Evolutionary conservation across 495 filamentous ascomycete species (phyloP), one percentile per base, ranked within the genome.

Genomic region (Xylaria flabelliformis): DNA sequence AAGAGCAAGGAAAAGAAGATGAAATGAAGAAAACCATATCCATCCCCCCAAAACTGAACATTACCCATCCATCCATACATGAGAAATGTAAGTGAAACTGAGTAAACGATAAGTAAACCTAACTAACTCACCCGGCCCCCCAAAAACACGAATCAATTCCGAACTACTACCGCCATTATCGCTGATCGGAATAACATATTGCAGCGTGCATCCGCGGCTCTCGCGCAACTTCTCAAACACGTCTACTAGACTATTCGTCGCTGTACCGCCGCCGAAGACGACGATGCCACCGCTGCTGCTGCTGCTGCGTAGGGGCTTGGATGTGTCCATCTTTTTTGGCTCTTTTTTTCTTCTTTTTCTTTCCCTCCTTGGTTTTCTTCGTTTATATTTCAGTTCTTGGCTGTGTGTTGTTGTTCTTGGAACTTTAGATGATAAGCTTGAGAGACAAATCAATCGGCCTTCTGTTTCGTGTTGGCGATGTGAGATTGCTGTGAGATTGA

Each of bases 151-250:
- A 72, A 97, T 95, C 75, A 98, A 80, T 83, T 98, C 95, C 8
- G 92, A 95, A 0, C 94, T 94, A 42, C 91, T 94, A 21, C 95
- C 95, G 36, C 95, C 95, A 83, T 98, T 98, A 80, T 98, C 95
- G 74, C 91, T 94, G 76, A 98, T 97, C 19, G 95, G 95, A 66
- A 98, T 97, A 69, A 97, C 88, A 76, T 97, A 95, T 78, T 87
- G 93, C 56, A 97, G 85, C 29, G 85, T 84, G 71, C 92, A 92
- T 46, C 87, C 81, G 65, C 91, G 91, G 79, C 88, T 91, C 72
- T 91, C 85, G n/a, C 90, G 85, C 7, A 98, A 85, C 32, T 85
- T 84, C 74, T 89, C 88, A 80, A 98, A 97, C 15, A 97, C 93
- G 78, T 97, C 95, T 15, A 98, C 95, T 3, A 98, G 87, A 74